These are phyloP conservation scores for Prototheca cutis DNA, from an alignment of 163 green algal species.

Conservation along the genomic window DNA sequence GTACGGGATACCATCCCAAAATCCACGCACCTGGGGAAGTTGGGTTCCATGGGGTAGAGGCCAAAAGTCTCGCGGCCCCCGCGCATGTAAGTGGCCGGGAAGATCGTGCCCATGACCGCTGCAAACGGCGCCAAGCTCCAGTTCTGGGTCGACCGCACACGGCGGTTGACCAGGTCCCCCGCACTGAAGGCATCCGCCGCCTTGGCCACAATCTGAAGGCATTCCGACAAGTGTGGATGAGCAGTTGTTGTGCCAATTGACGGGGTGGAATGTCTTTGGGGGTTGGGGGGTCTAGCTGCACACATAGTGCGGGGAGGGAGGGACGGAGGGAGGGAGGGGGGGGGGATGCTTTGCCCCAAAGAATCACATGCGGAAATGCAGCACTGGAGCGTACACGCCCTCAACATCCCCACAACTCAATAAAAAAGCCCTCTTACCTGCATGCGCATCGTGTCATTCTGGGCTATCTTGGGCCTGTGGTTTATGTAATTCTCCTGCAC, in stretches of 20 bases:
- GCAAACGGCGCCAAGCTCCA: slow-evolving; percentile 79
- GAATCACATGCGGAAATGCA: no score
- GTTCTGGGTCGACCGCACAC: slow-evolving; percentile 66
- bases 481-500: slow-evolving; percentile 97
- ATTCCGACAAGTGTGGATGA: no score
- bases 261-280: no score
- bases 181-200: slow-evolving; percentile 69
- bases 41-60: slow-evolving; percentile 55
- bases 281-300: no score
- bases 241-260: no score
- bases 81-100: slow-evolving; percentile 66
- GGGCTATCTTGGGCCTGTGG: slow-evolving; percentile 56
- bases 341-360: no score
- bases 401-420: no score
- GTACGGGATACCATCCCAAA: no score
- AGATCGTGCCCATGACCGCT: slow-evolving; percentile 56
- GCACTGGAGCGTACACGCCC: no score
- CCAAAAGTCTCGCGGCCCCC: slow-evolving; percentile 47
- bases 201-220: slow-evolving; percentile 55
- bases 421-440: slow-evolving; percentile 11
- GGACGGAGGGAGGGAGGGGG: no score
- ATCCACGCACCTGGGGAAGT: slow-evolving; percentile 66
- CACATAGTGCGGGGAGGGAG: neutral
- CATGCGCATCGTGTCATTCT: slow-evolving; percentile 40
- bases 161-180: slow-evolving; percentile 69